Evolutionary conservation across 441 rosid species (phyloP), one percentile per base, ranked within the genome.

Genomic region (Eruca vesicaria): DNA sequence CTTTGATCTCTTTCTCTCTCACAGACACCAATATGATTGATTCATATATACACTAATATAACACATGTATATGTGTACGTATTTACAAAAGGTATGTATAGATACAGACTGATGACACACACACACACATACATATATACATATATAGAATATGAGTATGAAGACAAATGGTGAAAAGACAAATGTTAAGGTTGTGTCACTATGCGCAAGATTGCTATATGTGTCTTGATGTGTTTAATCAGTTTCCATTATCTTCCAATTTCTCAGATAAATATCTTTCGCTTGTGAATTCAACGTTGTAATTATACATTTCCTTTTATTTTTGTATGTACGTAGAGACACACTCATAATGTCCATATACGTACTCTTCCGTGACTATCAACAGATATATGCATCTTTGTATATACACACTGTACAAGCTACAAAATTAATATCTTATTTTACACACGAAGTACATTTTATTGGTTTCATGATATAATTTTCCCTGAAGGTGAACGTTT

Each of bases 171-270:
- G 83, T 88, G 96, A 87, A 90, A 88, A 88, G 97, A 94, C 99
- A 92, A 90, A 89, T 81, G 83, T 94, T 88, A 92, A 92, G 99
- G 96, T 90, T 88, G 80, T 84, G 94, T 90, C 91, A 90, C 88
- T 64, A 85, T 86, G 70, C 71, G 67, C 69, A 72, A 62, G 69
- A 88, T 71, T 88, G 66, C 48, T 67, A 70, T 43, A 43, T 43
- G 50, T 77, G 72, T 53, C 10, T 86, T 85, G 91, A 87, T 87
- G 75, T 84, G 55, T 80, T 80, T 67, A 72, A 48, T 60, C 76
- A 77, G 63, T 71, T 77, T 66, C 69, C 68, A 66, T 71, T 71
- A 50, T 66, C 64, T 66, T 66, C 68, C 71, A 45, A 63, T 57
- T 18, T 66, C 32, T 29, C 48, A 71, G 80, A 71, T 67, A 71